These are phyloP conservation scores for Thalassiosira hispida DNA, from an alignment of 352 stramenopile species.

Conservation along the genomic window DNA sequence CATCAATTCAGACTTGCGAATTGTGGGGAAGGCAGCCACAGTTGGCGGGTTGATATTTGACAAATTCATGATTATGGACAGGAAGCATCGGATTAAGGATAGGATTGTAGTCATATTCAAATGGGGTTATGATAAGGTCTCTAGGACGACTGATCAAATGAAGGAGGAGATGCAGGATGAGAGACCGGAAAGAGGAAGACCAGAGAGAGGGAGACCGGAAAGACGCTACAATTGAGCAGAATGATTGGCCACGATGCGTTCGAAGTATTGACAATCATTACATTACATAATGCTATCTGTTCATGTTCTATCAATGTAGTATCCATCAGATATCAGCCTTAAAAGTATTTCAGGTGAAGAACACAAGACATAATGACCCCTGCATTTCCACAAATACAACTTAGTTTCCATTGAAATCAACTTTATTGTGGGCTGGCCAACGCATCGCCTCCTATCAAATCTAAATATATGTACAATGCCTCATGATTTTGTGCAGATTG, in stretches of 20 bases:
- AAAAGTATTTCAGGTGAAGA: background rate
- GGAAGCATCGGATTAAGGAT: conserved; percentile 79
- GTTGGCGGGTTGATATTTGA: conserved; percentile 73
- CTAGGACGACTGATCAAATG: conserved; percentile 39
- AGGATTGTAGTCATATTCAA: conserved; percentile 60
- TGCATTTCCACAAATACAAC: background rate
- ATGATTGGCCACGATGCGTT: too few species aligned
- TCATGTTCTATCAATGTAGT: background rate
- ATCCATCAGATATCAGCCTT: background rate
- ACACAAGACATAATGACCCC: background rate
- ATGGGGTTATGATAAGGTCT: conserved; percentile 63
- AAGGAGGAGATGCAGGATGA: conserved; percentile 51
- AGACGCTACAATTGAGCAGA: conserved; percentile 1
- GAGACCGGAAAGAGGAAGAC: conserved; percentile 5
- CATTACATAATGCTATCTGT: too few species aligned
- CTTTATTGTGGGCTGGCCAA: too few species aligned
- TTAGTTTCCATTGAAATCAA: too few species aligned
- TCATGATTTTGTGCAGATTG: background rate
- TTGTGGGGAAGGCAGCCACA: conserved; percentile 63
- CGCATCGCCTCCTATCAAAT: too few species aligned
- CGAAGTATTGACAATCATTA: too few species aligned
- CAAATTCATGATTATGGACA: conserved; percentile 82
- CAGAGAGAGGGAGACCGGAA: conserved; percentile 17
- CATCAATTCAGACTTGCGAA: conserved; percentile 71
- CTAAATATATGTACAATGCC: too few species aligned